Conservation (phyloP, 176 grass and related monocot genomes). For the Metroxylon sagu region DNA sequence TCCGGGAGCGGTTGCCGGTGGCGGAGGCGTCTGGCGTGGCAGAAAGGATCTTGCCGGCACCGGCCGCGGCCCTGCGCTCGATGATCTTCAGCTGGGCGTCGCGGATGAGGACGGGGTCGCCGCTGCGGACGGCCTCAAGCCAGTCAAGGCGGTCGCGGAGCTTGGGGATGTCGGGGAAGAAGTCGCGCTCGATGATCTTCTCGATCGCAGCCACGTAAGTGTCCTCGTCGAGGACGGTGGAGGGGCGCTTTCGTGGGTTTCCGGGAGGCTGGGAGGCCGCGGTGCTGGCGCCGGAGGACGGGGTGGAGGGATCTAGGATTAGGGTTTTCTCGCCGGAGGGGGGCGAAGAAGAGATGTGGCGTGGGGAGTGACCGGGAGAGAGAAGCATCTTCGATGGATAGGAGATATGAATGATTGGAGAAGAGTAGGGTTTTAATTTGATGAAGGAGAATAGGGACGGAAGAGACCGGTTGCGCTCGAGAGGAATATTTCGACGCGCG, state of each 20-base stretch:
- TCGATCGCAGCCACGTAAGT: conserved; percentile 68
- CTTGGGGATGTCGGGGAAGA: conserved; percentile 83
- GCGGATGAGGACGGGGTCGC: conserved; percentile 74
- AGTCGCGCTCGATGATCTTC: conserved; percentile 89
- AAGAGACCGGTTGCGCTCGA: too few species aligned
- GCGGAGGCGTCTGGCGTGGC: not conserved
- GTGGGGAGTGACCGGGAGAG: conserved; percentile 81
- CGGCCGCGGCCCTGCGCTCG: conserved; percentile 33
- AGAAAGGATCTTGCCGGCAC: conserved; percentile 6
- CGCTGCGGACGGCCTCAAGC: conserved; percentile 74
- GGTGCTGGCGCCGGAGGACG: conserved; percentile 16
- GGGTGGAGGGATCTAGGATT: conserved; percentile 9
- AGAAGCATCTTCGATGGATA: conserved; percentile 47
- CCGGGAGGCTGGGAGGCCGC: conserved; percentile 17
- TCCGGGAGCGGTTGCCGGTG: not conserved
- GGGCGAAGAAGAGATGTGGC: conserved; percentile 32
- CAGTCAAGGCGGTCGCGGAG: conserved; percentile 86
- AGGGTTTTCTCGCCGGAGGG: conserved; percentile 25
- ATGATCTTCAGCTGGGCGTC: conserved; percentile 94
- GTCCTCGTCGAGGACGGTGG: conserved; percentile 80
- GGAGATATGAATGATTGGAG: not conserved
- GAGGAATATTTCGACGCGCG: too few species aligned
- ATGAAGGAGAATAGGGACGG: too few species aligned
- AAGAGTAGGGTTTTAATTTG: too few species aligned
- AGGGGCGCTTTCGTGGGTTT: conserved; percentile 32